Percentiles rank a stretch among this genome's conserved stretches.
Evolutionary conservation across 441 rosid genomes (phyloP).

Genomic region (Daphne laureola): DNA sequence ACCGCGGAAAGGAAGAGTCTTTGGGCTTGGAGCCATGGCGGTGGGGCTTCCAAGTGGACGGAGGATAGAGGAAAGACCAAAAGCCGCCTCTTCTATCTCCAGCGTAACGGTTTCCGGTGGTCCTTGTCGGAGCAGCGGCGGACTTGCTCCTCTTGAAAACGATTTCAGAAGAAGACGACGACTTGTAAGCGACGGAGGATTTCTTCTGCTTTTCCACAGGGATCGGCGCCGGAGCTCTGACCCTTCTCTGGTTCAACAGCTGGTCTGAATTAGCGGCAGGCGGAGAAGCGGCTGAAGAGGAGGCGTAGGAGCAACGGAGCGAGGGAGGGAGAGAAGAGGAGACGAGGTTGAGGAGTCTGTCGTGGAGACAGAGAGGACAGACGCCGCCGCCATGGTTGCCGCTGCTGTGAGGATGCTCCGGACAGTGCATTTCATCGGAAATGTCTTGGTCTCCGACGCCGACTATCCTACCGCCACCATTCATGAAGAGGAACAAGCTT

Average conservation of each 20-base stretch:
- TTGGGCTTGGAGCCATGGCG: constrained; percentile 24
- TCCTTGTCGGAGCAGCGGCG: constrained; percentile 34
- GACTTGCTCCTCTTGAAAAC: constrained; percentile 85
- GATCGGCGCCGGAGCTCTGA: constrained; percentile 66
- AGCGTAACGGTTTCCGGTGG: constrained; percentile 20
- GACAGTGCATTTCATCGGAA: constrained; percentile 82
- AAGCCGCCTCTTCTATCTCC: constrained; percentile 43
- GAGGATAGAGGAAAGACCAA: constrained; percentile 71
- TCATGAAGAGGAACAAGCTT: too few relatives aligned
- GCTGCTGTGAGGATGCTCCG: constrained; percentile 62
- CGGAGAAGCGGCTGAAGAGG: constrained; percentile 70
- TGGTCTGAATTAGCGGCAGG: too few relatives aligned
- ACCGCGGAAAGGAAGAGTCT: constrained; percentile 15
- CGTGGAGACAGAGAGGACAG: constrained; percentile 95
- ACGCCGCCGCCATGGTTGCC: constrained; percentile 77
- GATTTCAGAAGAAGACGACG: constrained; percentile 18
- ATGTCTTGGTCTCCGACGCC: constrained; percentile 49
- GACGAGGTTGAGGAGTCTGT: constrained; percentile 89
- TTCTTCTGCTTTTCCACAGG: constrained; percentile 74
- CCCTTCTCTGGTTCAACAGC: constrained; percentile 23
- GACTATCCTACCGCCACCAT: constrained; percentile 20
- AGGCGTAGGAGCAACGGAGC: constrained; percentile 43
- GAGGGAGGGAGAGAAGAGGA: constrained; percentile 72
- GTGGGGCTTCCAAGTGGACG: constrained; percentile 27
- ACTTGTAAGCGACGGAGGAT: neutral